phyloP scores from a whole-genome alignment of 768 basidiomycete species.

The Solioccasus polychromus region DNA sequence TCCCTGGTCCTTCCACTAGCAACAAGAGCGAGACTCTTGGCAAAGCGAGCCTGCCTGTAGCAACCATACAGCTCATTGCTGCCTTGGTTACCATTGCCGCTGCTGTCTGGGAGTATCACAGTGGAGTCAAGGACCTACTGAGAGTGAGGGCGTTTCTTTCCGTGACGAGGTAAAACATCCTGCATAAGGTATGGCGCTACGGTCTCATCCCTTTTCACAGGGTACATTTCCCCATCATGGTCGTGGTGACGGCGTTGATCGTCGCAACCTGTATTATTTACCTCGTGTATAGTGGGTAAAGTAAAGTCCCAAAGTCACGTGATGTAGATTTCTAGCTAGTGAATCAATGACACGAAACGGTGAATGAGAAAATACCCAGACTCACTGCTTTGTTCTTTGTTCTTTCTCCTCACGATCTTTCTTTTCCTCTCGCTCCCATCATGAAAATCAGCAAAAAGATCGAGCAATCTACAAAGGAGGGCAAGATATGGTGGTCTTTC shows the following conservation, averaged over 20 bases:
- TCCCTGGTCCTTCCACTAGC: slow-evolving; percentile 40
- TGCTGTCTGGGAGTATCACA: slow-evolving; percentile 66
- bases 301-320: slow-evolving; percentile 16
- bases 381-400: slow-evolving; percentile 2
- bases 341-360: slow-evolving; percentile 5
- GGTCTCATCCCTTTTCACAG: slow-evolving; percentile 29
- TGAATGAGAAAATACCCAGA: slow-evolving; percentile 25
- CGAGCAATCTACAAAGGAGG: slow-evolving; percentile 76
- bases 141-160: slow-evolving; percentile 58
- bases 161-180: slow-evolving; percentile 47
- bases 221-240: slow-evolving; percentile 51
- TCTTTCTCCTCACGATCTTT: slow-evolving; percentile 18
- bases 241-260: slow-evolving; percentile 44
- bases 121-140: slow-evolving; percentile 53
- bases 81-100: slow-evolving; percentile 53
- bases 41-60: slow-evolving; percentile 43
- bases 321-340: not conserved
- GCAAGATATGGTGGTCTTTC: slow-evolving; percentile 96
- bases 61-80: slow-evolving; percentile 50
- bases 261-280: slow-evolving; percentile 52
- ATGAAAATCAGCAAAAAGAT: slow-evolving; percentile 98
- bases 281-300: slow-evolving; percentile 33
- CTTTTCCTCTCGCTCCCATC: slow-evolving; percentile 20
- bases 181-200: slow-evolving; percentile 4
- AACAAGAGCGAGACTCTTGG: slow-evolving; percentile 23